Evolutionary conservation across 306 rosid species (phyloP).

Genomic region (Medicago ruthenica): DNA sequence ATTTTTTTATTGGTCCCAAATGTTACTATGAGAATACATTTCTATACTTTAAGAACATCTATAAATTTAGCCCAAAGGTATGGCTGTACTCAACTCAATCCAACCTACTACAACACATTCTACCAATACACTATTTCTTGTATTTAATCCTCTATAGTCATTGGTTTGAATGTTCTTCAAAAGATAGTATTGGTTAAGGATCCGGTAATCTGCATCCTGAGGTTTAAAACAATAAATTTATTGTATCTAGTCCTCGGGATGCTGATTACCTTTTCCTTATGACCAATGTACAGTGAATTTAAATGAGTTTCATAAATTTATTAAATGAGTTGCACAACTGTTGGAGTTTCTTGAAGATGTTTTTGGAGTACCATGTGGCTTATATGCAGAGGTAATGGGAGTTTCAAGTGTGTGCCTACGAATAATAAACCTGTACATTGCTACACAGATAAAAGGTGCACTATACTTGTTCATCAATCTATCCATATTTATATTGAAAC

Average conservation of each 20-base stretch:
- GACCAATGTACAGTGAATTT: conserved; percentile 24
- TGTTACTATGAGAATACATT: conserved; percentile 35
- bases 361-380: too few relatives aligned
- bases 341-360: too few relatives aligned
- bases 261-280: conserved; percentile 53
- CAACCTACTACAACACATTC: conserved; percentile 32
- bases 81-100: conserved; percentile 35
- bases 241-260: conserved; percentile 45
- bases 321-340: neutral
- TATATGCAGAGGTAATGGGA: too few relatives aligned
- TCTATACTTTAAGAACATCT: conserved; percentile 35
- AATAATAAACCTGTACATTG: neutral
- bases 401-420: neutral
- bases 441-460: conserved; percentile 18
- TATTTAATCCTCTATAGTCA: neutral
- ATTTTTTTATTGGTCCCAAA: neutral
- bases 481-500: too few relatives aligned
- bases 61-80: conserved; percentile 54
- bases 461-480: neutral
- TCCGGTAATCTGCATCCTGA: conserved; percentile 60
- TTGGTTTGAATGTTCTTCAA: conserved; percentile 34
- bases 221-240: conserved; percentile 57
- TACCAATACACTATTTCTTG: conserved; percentile 1
- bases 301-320: neutral
- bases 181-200: conserved; percentile 47